Conservation (phyloP, 257 asterid species). For the Vinca minor region DNA sequence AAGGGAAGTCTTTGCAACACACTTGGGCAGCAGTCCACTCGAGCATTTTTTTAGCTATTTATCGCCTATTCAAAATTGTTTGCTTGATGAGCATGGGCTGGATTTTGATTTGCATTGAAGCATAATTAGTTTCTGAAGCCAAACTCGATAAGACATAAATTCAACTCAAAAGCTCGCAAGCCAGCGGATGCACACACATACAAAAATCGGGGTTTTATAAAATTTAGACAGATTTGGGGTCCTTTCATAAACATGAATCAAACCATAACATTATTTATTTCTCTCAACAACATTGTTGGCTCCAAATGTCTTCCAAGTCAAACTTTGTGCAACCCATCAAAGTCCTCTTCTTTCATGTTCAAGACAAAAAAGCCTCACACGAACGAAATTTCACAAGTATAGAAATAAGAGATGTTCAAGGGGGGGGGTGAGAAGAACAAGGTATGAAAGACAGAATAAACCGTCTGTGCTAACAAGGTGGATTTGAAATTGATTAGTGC, state of each 20-base stretch:
- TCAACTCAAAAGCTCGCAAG: no score
- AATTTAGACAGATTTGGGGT: background rate
- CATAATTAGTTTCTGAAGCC: background rate
- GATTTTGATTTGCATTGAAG: background rate
- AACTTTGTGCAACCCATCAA: background rate
- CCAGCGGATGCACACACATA: background rate
- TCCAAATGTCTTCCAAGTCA: background rate
- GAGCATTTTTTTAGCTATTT: background rate
- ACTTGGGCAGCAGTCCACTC: background rate
- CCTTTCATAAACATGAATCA: background rate
- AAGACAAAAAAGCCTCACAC: background rate
- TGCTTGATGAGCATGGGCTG: background rate
- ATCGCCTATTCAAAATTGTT: background rate
- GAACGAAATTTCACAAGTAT: background rate
- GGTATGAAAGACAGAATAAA: background rate
- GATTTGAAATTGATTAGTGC: background rate
- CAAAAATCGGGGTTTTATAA: background rate
- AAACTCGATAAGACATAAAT: background rate
- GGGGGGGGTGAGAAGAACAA: background rate
- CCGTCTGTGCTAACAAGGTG: background rate
- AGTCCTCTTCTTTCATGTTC: background rate
- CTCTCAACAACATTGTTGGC: background rate
- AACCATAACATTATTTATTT: background rate
- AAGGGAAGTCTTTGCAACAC: background rate
- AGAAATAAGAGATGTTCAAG: background rate